Percentiles rank a stretch among this genome's conserved stretches.
Evolutionary conservation across 2,329 filamentous ascomycete species (phyloP).

Genomic region (Cryphonectria naterciae): DNA sequence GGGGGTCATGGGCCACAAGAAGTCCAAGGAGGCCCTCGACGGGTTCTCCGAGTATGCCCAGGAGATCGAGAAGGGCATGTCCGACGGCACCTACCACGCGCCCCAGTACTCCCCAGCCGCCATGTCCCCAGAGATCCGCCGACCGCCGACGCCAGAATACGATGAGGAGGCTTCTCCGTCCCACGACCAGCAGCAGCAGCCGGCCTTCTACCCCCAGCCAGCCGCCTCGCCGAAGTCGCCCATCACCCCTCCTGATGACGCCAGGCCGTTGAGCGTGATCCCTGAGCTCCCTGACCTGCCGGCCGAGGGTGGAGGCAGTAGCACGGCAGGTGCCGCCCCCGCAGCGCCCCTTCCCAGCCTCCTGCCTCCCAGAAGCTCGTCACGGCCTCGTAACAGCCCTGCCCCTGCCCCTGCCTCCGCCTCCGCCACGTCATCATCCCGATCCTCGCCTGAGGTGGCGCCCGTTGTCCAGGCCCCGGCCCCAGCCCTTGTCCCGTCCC

Average conservation of each 20-base stretch:
- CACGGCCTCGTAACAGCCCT: conserved; percentile 3
- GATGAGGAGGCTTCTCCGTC: conserved; percentile 37
- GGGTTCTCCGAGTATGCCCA: conserved; percentile 25
- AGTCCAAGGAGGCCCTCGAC: conserved; percentile 18
- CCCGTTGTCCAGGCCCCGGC: conserved; percentile 9
- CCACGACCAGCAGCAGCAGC: background rate
- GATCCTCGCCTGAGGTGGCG: background rate
- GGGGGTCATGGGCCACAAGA: conserved; percentile 33
- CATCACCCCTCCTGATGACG: conserved; percentile 40
- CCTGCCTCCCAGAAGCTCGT: conserved; percentile 10
- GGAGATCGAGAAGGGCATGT: conserved; percentile 25
- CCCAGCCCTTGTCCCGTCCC: conserved; percentile 1
- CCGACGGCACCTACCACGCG: conserved; percentile 23
- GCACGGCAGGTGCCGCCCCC: conserved; percentile 15
- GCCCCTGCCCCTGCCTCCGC: background rate
- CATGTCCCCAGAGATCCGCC: conserved; percentile 32
- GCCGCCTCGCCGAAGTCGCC: conserved; percentile 51
- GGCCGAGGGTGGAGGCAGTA: conserved; percentile 8
- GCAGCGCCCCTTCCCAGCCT: conserved; percentile 14
- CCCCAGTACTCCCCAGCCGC: conserved; percentile 22
- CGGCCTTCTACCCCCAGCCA: conserved; percentile 36
- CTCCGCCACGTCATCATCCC: background rate
- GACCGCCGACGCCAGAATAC: conserved; percentile 56
- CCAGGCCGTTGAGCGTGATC: conserved; percentile 25
- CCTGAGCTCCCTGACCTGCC: conserved; percentile 19